A percentile compares a stretch with the other conserved stretches of the same genome.
Evolutionary conservation across 2,329 filamentous ascomycete genomes (phyloP).

Genomic region (Fusarium sp.): DNA sequence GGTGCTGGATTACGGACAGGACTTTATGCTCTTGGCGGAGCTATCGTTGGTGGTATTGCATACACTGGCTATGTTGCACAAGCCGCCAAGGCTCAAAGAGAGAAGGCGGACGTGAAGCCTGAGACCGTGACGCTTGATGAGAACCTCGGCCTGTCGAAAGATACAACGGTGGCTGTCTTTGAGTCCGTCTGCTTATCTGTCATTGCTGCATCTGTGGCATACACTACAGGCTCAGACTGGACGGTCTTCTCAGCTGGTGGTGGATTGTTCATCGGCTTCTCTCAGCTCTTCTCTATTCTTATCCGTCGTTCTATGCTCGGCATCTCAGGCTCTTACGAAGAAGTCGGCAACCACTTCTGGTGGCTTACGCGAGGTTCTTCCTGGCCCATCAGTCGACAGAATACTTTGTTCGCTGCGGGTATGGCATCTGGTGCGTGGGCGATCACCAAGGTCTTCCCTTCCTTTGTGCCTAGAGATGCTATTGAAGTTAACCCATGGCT

Average conservation of each 20-base stretch:
- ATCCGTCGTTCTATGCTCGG: constrained; percentile 67
- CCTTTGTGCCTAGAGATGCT: constrained; percentile 41
- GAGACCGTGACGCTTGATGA: constrained; percentile 54
- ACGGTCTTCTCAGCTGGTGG: constrained; percentile 61
- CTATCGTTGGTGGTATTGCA: constrained; percentile 65
- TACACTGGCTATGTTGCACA: constrained; percentile 60
- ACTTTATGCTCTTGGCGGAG: constrained; percentile 64
- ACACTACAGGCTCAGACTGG: constrained; percentile 43
- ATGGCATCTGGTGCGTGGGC: constrained; percentile 60
- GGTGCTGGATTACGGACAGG: constrained; percentile 65
- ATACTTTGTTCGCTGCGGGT: constrained; percentile 65
- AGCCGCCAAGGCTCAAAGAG: constrained; percentile 47
- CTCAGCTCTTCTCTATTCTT: constrained; percentile 68
- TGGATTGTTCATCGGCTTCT: constrained; percentile 67
- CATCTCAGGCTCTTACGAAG: constrained; percentile 71
- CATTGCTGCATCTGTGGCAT: constrained; percentile 53
- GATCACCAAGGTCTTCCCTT: constrained; percentile 51
- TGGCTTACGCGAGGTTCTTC: constrained; percentile 52
- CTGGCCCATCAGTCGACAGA: constrained; percentile 53
- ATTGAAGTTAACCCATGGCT: constrained; percentile 52
- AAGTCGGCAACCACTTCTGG: constrained; percentile 67
- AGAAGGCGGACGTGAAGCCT: constrained; percentile 42
- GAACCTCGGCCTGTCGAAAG: constrained; percentile 54
- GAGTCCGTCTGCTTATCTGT: constrained; percentile 56
- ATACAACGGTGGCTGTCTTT: constrained; percentile 55